Percentiles rank a stretch among this genome's conserved stretches.
Evolutionary conservation across 768 basidiomycete species (phyloP).

Genomic region (Calocybe cyanea): DNA sequence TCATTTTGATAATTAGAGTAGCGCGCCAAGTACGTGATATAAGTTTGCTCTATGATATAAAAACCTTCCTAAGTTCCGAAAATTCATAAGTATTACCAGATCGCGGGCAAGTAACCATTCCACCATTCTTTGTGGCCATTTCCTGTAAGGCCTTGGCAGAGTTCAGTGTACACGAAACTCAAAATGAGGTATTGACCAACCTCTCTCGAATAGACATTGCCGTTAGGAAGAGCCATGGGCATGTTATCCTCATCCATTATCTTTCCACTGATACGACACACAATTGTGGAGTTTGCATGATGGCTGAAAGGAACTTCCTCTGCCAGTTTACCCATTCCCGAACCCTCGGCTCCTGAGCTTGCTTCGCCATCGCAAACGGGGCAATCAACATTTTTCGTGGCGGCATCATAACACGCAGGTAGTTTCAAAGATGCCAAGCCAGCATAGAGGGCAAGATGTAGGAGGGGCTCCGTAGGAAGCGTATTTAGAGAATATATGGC

Average conservation of each 20-base stretch:
- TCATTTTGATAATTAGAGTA: too few species aligned
- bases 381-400: constrained; percentile 77
- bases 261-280: constrained; percentile 85
- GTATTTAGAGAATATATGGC: constrained; percentile 87
- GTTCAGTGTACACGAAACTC: constrained; percentile 4
- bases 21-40: neutral
- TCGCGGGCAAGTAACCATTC: constrained; percentile 80
- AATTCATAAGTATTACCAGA: constrained; percentile 65
- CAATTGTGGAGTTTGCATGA: constrained; percentile 93
- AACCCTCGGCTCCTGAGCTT: constrained; percentile 28
- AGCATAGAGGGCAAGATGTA: constrained; percentile 86
- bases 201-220: constrained; percentile 91
- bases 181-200: constrained; percentile 37
- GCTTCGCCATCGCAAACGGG: constrained; percentile 78
- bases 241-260: constrained; percentile 95
- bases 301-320: constrained; percentile 88
- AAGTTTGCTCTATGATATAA: constrained; percentile 61
- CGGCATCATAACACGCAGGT: constrained; percentile 70
- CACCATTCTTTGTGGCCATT: constrained; percentile 79
- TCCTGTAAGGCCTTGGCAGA: constrained; percentile 72
- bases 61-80: constrained; percentile 76
- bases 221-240: constrained; percentile 89
- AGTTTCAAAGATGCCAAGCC: constrained; percentile 90
- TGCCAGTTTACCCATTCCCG: constrained; percentile 71
- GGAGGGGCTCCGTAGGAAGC: constrained; percentile 81